Evolutionary conservation across 2,329 filamentous ascomycete genomes (phyloP), one percentile per base, ranked within the genome.

Genomic region (Ophiognomonia clavigignenti-juglandacearum): DNA sequence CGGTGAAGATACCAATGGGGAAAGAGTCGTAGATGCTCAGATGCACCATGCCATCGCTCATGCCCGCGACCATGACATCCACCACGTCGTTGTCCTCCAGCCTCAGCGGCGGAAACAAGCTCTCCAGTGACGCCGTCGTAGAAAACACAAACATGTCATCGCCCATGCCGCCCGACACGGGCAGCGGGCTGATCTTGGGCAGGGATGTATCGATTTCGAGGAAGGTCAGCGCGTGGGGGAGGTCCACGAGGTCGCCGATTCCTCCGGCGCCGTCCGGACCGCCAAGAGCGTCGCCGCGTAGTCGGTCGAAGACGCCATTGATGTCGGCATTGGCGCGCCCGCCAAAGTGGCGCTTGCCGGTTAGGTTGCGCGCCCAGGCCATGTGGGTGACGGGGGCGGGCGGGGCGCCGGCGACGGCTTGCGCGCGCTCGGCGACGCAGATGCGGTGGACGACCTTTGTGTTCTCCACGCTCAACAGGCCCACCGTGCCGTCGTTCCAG

Each of bases 1-100:
- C 54, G 43, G 31, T 53, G 51, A 90, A 83, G 11, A 67, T 75
- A 4, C 89, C 88, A 48, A 95, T 84, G 50, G 86, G 77, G 57
- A 95, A 88, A 6, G 86, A 91, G 62, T 95, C 86, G 62, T 92
- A 92, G 39, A 95, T 88, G 56, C 83, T 88, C 16, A 95, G 71
- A 60, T 92, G 85, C 11, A 95, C 72, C 16, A 72, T 75, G 8
- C 86, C 86, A 53, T 88, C 78, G 47, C 78, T 77, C 4, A 83
- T 86, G 4, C 86, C 87, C 3, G 87, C 77, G 5, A 92, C 70
- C 69, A 95, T 82, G 54, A 92, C 79, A 62, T 92, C 86, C 36
- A 93, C 83, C n/a, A 81, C 76, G 53, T 89, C 82, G 53, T 83
- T 82, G 42, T 87, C 80, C 43, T 80, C 78, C 29, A 80, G 74